Conservation (phyloP, 1,284 basidiomycete species). For the Veloboletus limbatus region DNA sequence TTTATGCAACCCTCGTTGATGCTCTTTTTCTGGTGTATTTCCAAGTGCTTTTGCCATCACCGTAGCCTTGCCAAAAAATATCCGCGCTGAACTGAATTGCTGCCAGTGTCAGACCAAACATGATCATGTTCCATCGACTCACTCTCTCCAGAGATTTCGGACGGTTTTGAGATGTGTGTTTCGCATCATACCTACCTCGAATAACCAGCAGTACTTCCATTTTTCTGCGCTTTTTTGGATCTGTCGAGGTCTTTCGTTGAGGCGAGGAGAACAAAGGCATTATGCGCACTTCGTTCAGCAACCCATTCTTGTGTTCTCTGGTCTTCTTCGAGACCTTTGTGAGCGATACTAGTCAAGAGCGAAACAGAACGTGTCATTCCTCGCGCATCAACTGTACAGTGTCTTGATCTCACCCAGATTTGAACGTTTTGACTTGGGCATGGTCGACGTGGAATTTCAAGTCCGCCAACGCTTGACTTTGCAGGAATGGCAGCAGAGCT, state of each 20-base stretch:
- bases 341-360: slow-evolving; percentile 56
- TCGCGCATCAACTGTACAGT: slow-evolving; percentile 6
- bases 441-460: slow-evolving; percentile 38
- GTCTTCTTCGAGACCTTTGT: slow-evolving; percentile 81
- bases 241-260: slow-evolving; percentile 41
- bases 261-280: slow-evolving; percentile 5
- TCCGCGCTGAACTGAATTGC: slow-evolving; percentile 68
- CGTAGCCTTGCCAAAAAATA: slow-evolving; percentile 91
- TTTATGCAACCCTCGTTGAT: slow-evolving; percentile 75
- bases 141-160: slow-evolving; percentile 92
- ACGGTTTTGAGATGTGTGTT: slow-evolving; percentile 95
- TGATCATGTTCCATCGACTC: slow-evolving; percentile 29
- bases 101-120: slow-evolving; percentile 15
- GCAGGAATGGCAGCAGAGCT: slow-evolving; percentile 43
- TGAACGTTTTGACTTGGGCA: slow-evolving; percentile 87
- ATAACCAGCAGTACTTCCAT: slow-evolving; percentile 94
- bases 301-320: slow-evolving; percentile 79
- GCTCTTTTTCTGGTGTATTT: slow-evolving; percentile 82
- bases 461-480: slow-evolving; percentile 32
- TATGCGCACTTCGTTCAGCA: slow-evolving; percentile 75
- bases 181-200: slow-evolving; percentile 93
- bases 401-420: slow-evolving; percentile 63
- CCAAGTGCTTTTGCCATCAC: slow-evolving; percentile 98
- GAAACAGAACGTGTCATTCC: slow-evolving; percentile 9
- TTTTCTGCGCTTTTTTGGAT: slow-evolving; percentile 77